A percentile compares a stretch with the other conserved stretches of the same genome.
Conservation (phyloP, 768 basidiomycete species). For the Peribolospora kevripleyi region DNA sequence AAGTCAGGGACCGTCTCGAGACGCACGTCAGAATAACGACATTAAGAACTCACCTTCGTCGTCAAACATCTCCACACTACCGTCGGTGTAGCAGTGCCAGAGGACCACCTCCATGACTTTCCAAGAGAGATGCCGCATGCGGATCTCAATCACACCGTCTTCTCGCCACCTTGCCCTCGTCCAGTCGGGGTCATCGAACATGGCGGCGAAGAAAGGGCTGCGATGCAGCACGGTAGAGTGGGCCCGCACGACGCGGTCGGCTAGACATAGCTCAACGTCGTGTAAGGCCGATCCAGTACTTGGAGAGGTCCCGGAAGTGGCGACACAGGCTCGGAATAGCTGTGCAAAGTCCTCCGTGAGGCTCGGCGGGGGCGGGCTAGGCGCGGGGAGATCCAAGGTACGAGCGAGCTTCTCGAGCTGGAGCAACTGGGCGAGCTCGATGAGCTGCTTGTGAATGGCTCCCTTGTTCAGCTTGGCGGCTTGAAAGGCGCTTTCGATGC, state of each 20-base stretch:
- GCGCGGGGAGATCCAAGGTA: slow-evolving; percentile 15
- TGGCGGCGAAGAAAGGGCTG: slow-evolving; percentile 54
- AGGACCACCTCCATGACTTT: slow-evolving; percentile 51
- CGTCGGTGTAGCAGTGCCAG: slow-evolving; percentile 50
- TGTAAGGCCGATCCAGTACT: not conserved
- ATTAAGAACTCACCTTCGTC: slow-evolving; percentile 30
- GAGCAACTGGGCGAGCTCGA: too few relatives aligned
- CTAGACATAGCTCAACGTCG: slow-evolving; percentile 48
- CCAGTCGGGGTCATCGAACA: slow-evolving; percentile 70
- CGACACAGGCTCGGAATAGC: too few relatives aligned
- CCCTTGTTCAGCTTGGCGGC: slow-evolving; percentile 12
- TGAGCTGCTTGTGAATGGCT: not conserved
- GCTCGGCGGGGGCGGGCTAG: too few relatives aligned
- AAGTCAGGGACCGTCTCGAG: not conserved
- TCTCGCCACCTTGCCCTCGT: slow-evolving; percentile 34
- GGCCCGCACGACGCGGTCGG: slow-evolving; percentile 36
- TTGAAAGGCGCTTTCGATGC: slow-evolving; percentile 23
- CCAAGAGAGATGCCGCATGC: slow-evolving; percentile 50
- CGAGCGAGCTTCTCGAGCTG: not conserved
- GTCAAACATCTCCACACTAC: slow-evolving; percentile 39
- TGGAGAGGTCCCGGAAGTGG: too few relatives aligned
- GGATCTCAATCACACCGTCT: slow-evolving; percentile 32
- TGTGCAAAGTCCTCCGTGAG: too few relatives aligned
- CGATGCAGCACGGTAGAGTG: slow-evolving; percentile 61
- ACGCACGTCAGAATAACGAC: too few relatives aligned